phyloP scores from a whole-genome alignment of 1,139 yeast species.

The Blastobotrys aristatus region DNA sequence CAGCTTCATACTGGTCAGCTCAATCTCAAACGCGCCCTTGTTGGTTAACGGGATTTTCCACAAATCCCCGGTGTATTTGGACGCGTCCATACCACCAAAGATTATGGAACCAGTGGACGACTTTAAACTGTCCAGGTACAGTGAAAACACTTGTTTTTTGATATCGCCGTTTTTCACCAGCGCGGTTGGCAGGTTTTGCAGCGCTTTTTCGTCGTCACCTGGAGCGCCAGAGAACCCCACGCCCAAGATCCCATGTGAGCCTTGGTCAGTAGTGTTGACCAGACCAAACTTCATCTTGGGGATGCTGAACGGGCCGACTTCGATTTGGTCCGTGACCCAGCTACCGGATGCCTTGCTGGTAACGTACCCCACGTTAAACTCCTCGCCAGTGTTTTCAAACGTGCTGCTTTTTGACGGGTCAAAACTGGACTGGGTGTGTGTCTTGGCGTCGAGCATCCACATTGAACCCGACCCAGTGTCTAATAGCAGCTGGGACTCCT shows the following conservation, averaged over 20 bases:
- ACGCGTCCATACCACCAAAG: conserved; percentile 57
- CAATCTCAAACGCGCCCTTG: conserved; percentile 23
- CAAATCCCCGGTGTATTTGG: conserved; percentile 48
- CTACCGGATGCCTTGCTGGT: conserved; percentile 50
- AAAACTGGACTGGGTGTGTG: conserved; percentile 19
- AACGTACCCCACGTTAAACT: conserved; percentile 48
- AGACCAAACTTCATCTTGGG: conserved; percentile 47
- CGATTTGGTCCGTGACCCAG: conserved; percentile 52
- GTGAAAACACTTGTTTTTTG: conserved; percentile 46
- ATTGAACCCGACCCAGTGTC: conserved; percentile 67
- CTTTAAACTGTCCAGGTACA: conserved; percentile 43
- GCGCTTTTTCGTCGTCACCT: conserved; percentile 37
- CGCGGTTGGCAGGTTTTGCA: conserved; percentile 22
- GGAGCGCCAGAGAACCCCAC: conserved; percentile 44
- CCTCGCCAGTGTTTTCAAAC: background rate
- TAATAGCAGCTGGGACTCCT: conserved; percentile 47
- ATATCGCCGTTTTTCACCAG: conserved; percentile 32
- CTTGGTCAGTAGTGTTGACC: conserved; percentile 41
- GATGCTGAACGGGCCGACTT: conserved; percentile 41
- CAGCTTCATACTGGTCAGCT: conserved; percentile 17
- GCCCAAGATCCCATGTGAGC: conserved; percentile 46
- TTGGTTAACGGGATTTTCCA: background rate
- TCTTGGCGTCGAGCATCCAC: conserved; percentile 42
- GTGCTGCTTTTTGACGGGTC: background rate
- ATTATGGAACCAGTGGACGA: conserved; percentile 44